These are phyloP conservation scores for Komagataella pseudopastoris DNA, from an alignment of 805 yeast genomes.

Conservation along the genomic window DNA sequence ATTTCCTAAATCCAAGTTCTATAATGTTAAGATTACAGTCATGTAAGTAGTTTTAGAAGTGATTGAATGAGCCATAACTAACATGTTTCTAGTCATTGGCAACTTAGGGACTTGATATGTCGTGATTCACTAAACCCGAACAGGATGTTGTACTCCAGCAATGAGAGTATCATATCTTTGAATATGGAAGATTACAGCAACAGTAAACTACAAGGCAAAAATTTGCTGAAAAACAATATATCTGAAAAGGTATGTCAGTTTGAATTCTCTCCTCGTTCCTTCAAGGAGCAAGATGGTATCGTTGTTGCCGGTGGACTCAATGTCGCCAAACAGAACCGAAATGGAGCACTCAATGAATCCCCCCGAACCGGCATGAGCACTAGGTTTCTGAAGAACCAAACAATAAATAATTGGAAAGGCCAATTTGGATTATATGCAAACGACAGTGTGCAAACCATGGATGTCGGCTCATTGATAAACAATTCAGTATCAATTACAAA, in stretches of 20 bases:
- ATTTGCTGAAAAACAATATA: slow-evolving; percentile 6
- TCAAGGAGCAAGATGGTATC: slow-evolving; percentile 39
- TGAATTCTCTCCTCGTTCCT: slow-evolving; percentile 60
- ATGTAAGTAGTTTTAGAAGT: slow-evolving; percentile 14
- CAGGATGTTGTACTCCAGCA: slow-evolving; percentile 44
- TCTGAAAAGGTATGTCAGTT: slow-evolving; percentile 21
- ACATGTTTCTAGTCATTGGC: slow-evolving; percentile 47
- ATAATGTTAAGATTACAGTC: slow-evolving; percentile 19
- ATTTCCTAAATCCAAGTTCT: slow-evolving; percentile 10
- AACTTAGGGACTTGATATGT: slow-evolving; percentile 60
- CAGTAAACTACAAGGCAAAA: not conserved
- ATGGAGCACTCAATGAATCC: not conserved
- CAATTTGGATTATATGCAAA: slow-evolving; percentile 45
- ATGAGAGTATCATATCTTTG: slow-evolving; percentile 34
- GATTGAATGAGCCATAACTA: not conserved
- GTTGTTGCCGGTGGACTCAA: slow-evolving; percentile 32
- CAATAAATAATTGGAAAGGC: slow-evolving; percentile 39
- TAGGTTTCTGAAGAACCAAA: slow-evolving; percentile 10
- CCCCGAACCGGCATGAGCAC: slow-evolving; percentile 19
- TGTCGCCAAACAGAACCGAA: slow-evolving; percentile 9
- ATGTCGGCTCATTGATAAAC: slow-evolving; percentile 72
- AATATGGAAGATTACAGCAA: slow-evolving; percentile 14
- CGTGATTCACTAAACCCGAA: slow-evolving; percentile 26
- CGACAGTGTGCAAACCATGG: slow-evolving; percentile 35
- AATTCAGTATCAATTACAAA: slow-evolving; percentile 55